Evolutionary conservation across 257 asterid species (phyloP), one percentile per base, ranked within the genome.

Genomic region (Nicotiana undulata): DNA sequence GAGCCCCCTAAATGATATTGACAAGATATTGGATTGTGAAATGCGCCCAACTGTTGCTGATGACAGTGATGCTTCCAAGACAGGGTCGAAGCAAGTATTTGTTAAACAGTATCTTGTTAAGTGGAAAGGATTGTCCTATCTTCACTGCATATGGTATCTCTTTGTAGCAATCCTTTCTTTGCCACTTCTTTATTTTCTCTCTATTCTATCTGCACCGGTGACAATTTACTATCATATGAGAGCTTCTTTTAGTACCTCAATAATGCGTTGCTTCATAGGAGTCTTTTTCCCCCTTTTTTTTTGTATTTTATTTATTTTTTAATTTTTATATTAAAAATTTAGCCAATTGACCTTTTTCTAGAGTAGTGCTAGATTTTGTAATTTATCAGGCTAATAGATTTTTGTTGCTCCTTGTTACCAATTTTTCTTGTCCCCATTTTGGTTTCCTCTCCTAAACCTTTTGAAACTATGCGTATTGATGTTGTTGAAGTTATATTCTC

Each of bases 71-170:
- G 94, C 90, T 63, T 85, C 97, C 31, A 84, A 82, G 79, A 86
- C 87, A 44, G 99, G 96, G 34, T 89, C 98, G 6, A 88, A 90
- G 84, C 98, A 92, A 89, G 92, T 89, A 84, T 86, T 90, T 86
- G 91, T 87, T 87, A 96, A 92, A 79, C 99, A 96, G 83, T 96
- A 92, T 90, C 90, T 96, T 84, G 92, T 96, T 44, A 96, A 96
- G 87, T 96, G 99, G 99, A 96, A 94, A 86, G 98, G 97, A 77
- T 70, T 84, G 84, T 96, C 99, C 28, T 90, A 96, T 90, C 93
- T 96, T 81, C 99, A 96, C 64, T 92, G 99, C 88, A 75, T 93
- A 85, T 96, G 99, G 99, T 96, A 87, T 74, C 61, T 74, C 61
- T 49, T 74, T 74, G 44, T 59, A 49, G 31, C 59, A 70, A 20